Conservation (phyloP, 139 green algal genomes). For the Raphidocelis subcapitata region DNA sequence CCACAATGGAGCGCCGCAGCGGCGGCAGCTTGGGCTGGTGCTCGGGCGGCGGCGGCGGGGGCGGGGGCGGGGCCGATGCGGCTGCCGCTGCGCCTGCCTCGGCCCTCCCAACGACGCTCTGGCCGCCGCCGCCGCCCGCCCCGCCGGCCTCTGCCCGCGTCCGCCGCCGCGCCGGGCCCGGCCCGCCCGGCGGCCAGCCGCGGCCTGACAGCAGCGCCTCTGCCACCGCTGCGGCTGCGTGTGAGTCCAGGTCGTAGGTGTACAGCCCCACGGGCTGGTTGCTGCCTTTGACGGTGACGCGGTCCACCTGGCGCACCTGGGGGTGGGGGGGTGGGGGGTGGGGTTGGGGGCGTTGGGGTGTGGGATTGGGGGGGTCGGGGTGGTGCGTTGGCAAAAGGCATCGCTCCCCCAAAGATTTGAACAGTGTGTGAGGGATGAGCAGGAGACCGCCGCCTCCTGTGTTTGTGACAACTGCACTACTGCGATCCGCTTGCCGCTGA, state of each 20-base stretch:
- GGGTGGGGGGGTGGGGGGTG: neutral
- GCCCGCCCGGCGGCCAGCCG: neutral
- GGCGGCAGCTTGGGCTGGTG: too few species aligned
- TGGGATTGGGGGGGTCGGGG: neutral
- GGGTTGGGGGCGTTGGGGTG: neutral
- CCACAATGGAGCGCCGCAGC: too few species aligned
- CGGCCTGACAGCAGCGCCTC: neutral
- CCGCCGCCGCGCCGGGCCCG: neutral
- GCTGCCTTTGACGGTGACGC: constrained; percentile 92
- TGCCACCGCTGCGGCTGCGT: constrained; percentile 1
- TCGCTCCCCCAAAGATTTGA: too few species aligned
- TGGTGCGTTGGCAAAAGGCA: neutral
- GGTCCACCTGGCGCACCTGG: constrained; percentile 85
- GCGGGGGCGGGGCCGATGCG: too few species aligned
- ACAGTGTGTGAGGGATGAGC: too few species aligned
- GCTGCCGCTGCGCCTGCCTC: neutral
- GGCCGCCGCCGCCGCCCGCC: too few species aligned
- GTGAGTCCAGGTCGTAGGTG: constrained; percentile 69
- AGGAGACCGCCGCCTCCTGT: too few species aligned
- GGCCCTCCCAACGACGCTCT: neutral
- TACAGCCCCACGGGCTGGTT: constrained; percentile 77
- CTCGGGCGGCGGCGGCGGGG: too few species aligned
- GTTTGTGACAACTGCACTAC: too few species aligned
- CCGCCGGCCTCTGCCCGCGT: neutral
- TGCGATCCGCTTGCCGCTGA: neutral